Evolutionary conservation across 202 grass and related monocot species (phyloP), one percentile per base, ranked within the genome.

Genomic region (Panicum virgatum): DNA sequence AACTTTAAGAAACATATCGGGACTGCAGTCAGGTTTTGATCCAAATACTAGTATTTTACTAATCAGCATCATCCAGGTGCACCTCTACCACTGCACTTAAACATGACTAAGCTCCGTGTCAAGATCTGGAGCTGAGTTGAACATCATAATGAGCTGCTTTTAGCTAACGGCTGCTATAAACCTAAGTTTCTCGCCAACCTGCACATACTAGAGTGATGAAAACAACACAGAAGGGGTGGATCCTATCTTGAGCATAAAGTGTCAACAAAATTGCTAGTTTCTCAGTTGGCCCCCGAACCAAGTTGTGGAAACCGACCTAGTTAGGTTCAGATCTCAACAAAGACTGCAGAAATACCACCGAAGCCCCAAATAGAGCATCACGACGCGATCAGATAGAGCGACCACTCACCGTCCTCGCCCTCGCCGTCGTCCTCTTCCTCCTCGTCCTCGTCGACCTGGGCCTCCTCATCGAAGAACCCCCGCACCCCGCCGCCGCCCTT

Each of bases 401-500:
- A 37, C 2, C 44, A 73, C 84, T 79, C 89, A 91, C 96, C 92
- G 7, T 96, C 93, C 60, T 99, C 96, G 38, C 91, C 96, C 37
- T 99, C 93, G 25, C 90, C 93, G 1, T 99, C 96, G 27, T 96
- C 93, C 69, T 99, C 96, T 54, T 96, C 96, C 47, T 92, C 93
- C 13, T 99, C 96, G n/a, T 99, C 96, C 53, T 91, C 91, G 22
- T 99, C 96, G 9, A 94, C 96, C 69, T 85, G 78, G 6, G 93
- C 93, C 83, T 99, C 93, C 79, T 94, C 85, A 30, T 99, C 96
- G 73, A 99, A 92, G 85, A 89, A 99, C 26, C 90, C 79, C 7
- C 82, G 87, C 62, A 79, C 92, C 64, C 82, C 88, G 38, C 86
- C 89, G 50, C 90, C 91, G 18, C 91, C 57, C 68, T 87, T 91